Evolutionary conservation across 805 yeast species (phyloP).

Genomic region (Lachancea sp.): DNA sequence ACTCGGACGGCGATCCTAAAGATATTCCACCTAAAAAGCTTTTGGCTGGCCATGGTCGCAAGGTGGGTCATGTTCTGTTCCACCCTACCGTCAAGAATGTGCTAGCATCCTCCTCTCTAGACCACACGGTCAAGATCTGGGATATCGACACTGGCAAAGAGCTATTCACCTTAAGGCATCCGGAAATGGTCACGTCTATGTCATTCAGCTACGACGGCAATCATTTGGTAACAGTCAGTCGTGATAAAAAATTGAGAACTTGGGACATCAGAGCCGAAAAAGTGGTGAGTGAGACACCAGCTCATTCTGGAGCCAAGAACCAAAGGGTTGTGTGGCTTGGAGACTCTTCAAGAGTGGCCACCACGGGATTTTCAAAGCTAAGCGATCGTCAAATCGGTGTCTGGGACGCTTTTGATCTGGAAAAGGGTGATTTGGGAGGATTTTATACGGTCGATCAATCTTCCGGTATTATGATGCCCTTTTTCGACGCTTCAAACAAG

Average conservation of each 20-base stretch:
- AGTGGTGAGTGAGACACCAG: conserved; percentile 74
- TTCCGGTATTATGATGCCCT: conserved; percentile 90
- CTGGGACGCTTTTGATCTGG: conserved; percentile 78
- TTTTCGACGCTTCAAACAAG: conserved; percentile 73
- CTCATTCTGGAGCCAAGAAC: conserved; percentile 90
- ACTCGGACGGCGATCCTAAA: conserved; percentile 49
- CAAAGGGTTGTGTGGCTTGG: conserved; percentile 90
- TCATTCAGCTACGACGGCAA: conserved; percentile 88
- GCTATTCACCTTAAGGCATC: conserved; percentile 69
- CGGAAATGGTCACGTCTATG: conserved; percentile 89
- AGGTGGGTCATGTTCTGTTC: conserved; percentile 86
- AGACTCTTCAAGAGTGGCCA: conserved; percentile 70
- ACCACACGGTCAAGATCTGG: conserved; percentile 90
- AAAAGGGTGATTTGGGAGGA: conserved; percentile 82
- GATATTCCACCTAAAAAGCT: conserved; percentile 68
- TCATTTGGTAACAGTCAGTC: conserved; percentile 76
- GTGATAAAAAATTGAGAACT: conserved; percentile 83
- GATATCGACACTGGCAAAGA: conserved; percentile 70
- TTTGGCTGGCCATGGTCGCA: conserved; percentile 81
- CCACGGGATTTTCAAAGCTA: conserved; percentile 89
- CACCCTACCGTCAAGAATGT: conserved; percentile 86
- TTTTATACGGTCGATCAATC: conserved; percentile 81
- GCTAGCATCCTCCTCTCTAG: conserved; percentile 85
- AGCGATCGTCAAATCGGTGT: conserved; percentile 94
- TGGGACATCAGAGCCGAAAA: conserved; percentile 84